These are phyloP conservation scores for Saccharomyces pastorianus DNA, from an alignment of 1,139 yeast genomes.

Conservation along the genomic window DNA sequence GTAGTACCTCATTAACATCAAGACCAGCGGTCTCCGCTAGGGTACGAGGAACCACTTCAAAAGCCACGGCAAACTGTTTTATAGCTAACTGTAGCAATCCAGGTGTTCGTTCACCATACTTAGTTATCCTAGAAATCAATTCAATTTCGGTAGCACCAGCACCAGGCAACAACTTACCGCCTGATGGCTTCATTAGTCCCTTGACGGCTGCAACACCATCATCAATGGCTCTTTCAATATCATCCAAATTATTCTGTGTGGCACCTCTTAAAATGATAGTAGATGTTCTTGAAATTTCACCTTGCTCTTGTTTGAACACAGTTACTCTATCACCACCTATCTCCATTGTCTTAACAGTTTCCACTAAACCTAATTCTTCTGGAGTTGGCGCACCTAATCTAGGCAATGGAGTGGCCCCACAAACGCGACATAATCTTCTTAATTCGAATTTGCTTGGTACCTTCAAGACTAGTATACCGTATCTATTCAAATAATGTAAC, in stretches of 20 bases:
- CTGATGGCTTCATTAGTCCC: conserved; percentile 70
- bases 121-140: conserved; percentile 67
- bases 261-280: conserved; percentile 95
- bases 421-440: conserved; percentile 88
- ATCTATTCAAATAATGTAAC: conserved; percentile 83
- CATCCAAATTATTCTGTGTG: conserved; percentile 86
- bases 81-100: conserved; percentile 90
- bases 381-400: conserved; percentile 94
- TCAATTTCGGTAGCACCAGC: conserved; percentile 97
- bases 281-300: conserved; percentile 63
- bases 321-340: conserved; percentile 98
- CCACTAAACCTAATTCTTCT: conserved; percentile 89
- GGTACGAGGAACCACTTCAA: conserved; percentile 87
- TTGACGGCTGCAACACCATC: conserved; percentile 93
- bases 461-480: conserved; percentile 73
- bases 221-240: conserved; percentile 92
- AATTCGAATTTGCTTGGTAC: conserved; percentile 91
- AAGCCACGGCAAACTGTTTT: conserved; percentile 88
- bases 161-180: conserved; percentile 72
- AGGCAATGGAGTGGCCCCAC: conserved; percentile 95
- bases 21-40: conserved; percentile 92
- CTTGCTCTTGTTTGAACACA: conserved; percentile 72
- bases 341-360: conserved; percentile 82
- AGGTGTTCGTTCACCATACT: conserved; percentile 87
- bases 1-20: conserved; percentile 79